Base-by-base conservation (phyloP, 2,329 filamentous ascomycete species). In the Alternaria hordeiaustralica region DNA sequence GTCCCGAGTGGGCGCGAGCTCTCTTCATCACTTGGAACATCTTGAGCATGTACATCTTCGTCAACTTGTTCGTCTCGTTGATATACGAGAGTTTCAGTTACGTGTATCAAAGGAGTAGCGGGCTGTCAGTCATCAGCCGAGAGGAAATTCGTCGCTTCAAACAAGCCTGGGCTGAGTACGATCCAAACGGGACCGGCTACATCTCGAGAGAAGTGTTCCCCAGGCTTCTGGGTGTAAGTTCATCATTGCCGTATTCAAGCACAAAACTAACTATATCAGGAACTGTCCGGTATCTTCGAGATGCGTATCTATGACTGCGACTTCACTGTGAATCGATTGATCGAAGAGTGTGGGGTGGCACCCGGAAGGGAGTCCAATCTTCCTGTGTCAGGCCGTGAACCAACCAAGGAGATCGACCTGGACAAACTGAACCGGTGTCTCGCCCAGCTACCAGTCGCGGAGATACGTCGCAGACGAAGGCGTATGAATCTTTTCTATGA, bases 21-120 rank as follows among this genome's bases (percentile, higher is more conserved):
- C 85, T 99, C 10, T 99, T 99, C 83, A 94, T 98, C 61, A 89
- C 91, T 5, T 99, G 96, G 96, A 99, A 99, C 83, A 95, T 99
- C 74, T 87, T 99, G 81, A 98, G 95, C 91, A 99, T 99, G 96
- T 99, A 99, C 82, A 97, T 99, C 75, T 99, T 99, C 75, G 95
- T 98, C 76, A 97, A 95, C 76, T 84, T 99, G 77, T 99, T 99
- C 80, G 95, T 99, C 63, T 99, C 96, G 53, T 89, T 99, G 78
- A 99, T 99, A 71, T 99, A 96, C 82, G 96, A 99, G 83, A 98
- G 94, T 81, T 99, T 99, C 86, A 97, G 94, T 79, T 99, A 99
- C 75, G 96, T 99, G 67, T 99, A 98, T 79, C 96, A 99, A 82
- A 89, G 94, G 67, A 97, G 95, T 64, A 97, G 92, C 75, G 93